Evolutionary conservation across 2,329 filamentous ascomycete genomes (phyloP).

Genomic region (Didymella exigua): DNA sequence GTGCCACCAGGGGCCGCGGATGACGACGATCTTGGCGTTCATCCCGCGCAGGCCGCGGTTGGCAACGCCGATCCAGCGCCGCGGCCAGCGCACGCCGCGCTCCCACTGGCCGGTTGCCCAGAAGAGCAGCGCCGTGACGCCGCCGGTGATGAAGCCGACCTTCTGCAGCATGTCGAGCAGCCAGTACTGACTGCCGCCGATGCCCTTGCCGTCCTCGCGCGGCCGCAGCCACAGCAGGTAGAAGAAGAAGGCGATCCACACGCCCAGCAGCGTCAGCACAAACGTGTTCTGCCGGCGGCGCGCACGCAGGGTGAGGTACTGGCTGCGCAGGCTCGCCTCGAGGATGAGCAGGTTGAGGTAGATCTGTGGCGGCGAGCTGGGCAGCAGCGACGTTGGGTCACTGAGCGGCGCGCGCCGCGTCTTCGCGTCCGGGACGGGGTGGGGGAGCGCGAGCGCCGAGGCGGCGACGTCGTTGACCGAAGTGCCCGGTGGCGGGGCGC

Average conservation of each 20-base stretch:
- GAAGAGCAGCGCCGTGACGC: constrained; percentile 83
- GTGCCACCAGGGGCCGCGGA: constrained; percentile 80
- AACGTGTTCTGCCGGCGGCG: constrained; percentile 91
- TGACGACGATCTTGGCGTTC: constrained; percentile 94
- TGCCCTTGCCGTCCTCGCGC: constrained; percentile 88
- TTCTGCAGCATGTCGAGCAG: constrained; percentile 89
- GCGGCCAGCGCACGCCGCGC: constrained; percentile 89
- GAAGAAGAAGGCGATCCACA: constrained; percentile 84
- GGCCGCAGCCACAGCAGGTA: constrained; percentile 94
- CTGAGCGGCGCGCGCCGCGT: constrained; percentile 50
- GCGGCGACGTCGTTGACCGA: constrained; percentile 50
- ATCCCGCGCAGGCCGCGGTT: constrained; percentile 90
- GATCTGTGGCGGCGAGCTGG: constrained; percentile 93
- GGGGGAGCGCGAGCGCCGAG: constrained; percentile 29
- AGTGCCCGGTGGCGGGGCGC: constrained; percentile 71
- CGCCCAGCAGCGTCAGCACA: constrained; percentile 77
- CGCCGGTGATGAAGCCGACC: constrained; percentile 86
- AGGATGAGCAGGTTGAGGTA: constrained; percentile 98
- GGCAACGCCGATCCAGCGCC: constrained; percentile 85
- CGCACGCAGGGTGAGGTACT: constrained; percentile 88
- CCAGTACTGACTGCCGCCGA: constrained; percentile 96
- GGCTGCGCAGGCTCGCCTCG: constrained; percentile 88
- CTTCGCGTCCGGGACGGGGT: constrained; percentile 45
- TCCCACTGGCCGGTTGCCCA: constrained; percentile 98
- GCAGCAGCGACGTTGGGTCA: constrained; percentile 79